Conservation (phyloP, 2,329 filamentous ascomycete genomes). For the Sporothrix mexicana region DNA sequence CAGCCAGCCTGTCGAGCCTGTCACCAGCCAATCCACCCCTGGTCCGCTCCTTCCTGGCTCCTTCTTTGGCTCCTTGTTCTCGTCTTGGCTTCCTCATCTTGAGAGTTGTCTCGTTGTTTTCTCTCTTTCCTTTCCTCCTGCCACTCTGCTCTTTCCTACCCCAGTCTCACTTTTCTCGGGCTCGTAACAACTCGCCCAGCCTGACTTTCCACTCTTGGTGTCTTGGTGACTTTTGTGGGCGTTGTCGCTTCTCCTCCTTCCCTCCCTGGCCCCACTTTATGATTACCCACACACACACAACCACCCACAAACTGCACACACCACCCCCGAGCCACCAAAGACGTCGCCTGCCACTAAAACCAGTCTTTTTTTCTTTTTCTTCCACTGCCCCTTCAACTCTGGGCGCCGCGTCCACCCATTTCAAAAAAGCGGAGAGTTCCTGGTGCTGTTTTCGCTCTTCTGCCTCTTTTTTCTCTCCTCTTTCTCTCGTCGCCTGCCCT, state of each 20-base stretch:
- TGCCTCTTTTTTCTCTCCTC: conserved; percentile 3
- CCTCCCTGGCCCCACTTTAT: conserved; percentile 24
- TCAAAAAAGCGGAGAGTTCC: neutral
- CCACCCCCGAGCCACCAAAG: conserved; percentile 20
- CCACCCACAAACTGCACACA: conserved; percentile 21
- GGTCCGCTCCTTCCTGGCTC: conserved; percentile 13
- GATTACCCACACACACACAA: conserved; percentile 28
- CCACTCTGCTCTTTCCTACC: neutral
- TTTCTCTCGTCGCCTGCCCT: conserved; percentile 4
- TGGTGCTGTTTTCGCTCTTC: conserved; percentile 3
- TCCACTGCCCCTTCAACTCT: conserved; percentile 19
- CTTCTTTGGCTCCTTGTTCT: neutral
- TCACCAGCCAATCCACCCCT: conserved; percentile 8
- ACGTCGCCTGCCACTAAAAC: conserved; percentile 1
- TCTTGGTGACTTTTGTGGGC: conserved; percentile 11
- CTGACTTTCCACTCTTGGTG: neutral
- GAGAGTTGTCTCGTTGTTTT: neutral
- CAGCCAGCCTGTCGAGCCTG: neutral
- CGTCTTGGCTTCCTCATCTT: neutral
- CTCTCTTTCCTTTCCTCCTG: neutral
- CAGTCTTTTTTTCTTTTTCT: conserved; percentile 19
- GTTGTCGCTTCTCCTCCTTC: conserved; percentile 7
- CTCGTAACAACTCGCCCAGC: neutral
- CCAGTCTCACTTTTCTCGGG: conserved; percentile 12
- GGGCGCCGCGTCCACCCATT: conserved; percentile 23